Evolutionary conservation across 441 rosid species (phyloP).

Genomic region (Erysimum cheiri): DNA sequence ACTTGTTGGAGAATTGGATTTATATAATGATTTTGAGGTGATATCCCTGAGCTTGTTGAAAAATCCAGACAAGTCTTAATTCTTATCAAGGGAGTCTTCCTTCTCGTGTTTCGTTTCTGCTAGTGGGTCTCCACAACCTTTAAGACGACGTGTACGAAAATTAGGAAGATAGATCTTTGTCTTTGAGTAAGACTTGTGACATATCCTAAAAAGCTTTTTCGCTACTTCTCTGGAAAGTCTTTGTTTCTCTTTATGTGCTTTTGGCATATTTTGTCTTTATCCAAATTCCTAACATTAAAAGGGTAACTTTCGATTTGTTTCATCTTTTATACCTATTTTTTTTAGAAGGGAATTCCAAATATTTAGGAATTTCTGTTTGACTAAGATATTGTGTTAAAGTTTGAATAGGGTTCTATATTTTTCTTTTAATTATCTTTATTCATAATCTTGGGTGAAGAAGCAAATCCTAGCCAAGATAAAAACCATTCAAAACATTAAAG

Average conservation of each 20-base stretch:
- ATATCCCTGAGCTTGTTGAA: not conserved
- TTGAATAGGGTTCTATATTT: not conserved
- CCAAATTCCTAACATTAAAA: not conserved
- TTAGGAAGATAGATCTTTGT: not conserved
- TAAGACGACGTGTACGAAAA: not conserved
- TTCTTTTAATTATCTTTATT: too few relatives aligned
- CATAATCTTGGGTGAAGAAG: too few relatives aligned
- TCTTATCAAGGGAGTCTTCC: not conserved
- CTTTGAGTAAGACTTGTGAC: not conserved
- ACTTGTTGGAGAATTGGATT: not conserved
- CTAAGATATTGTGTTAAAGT: not conserved
- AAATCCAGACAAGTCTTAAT: constrained; percentile 13
- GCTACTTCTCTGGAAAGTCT: not conserved
- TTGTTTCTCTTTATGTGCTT: constrained; percentile 1
- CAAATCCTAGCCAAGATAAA: not conserved
- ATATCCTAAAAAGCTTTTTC: not conserved
- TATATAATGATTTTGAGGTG: constrained; percentile 1
- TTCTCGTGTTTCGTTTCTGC: not conserved
- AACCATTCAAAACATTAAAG: not conserved
- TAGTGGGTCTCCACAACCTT: not conserved
- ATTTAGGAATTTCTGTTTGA: not conserved
- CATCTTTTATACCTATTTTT: not conserved
- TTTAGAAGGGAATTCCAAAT: not conserved
- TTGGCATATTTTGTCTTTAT: not conserved
- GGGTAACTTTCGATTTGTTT: not conserved